These are phyloP conservation scores for Salvia hispanica DNA, from an alignment of 257 asterid species.

Conservation along the genomic window DNA sequence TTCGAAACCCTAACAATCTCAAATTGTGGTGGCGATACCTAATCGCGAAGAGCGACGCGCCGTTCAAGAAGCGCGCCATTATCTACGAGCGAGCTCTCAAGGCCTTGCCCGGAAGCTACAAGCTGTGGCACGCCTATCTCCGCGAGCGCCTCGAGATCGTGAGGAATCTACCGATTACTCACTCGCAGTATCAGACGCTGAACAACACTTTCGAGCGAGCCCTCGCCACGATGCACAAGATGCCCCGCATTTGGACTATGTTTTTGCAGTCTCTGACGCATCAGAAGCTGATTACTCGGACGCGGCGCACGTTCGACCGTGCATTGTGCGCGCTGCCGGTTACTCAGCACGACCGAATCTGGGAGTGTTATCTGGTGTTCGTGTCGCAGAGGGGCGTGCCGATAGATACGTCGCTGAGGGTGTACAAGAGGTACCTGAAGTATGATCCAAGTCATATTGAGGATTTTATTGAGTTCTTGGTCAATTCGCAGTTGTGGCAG, in stretches of 20 bases:
- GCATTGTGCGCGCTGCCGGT: constrained; percentile 66
- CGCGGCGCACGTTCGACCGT: constrained; percentile 52
- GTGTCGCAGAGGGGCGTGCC: constrained; percentile 91
- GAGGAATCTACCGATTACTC: constrained; percentile 65
- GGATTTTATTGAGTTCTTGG: constrained; percentile 90
- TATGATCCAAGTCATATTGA: constrained; percentile 92
- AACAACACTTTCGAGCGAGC: constrained; percentile 76
- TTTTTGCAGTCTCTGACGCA: constrained; percentile 64
- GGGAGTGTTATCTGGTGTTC: constrained; percentile 50
- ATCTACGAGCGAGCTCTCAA: constrained; percentile 88
- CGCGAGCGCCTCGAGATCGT: constrained; percentile 88
- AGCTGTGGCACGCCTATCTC: constrained; percentile 68
- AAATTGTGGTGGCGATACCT: constrained; percentile 95
- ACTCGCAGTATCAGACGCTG: constrained; percentile 58
- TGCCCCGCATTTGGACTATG: constrained; percentile 95
- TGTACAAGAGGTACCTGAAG: constrained; percentile 49
- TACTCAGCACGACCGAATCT: constrained; percentile 88
- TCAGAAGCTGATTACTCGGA: constrained; percentile 64
- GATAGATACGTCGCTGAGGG: constrained; percentile 68
- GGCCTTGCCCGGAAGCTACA: constrained; percentile 56
- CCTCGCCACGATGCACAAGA: constrained; percentile 72
- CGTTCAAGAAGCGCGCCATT: constrained; percentile 5
- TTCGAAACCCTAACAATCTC: constrained; percentile 72
- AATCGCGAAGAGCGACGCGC: constrained; percentile 28
- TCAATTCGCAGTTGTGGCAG: constrained; percentile 53